phyloP scores from a whole-genome alignment of 2,329 filamentous ascomycete species.

The Rhytidhysteron rufulum region DNA sequence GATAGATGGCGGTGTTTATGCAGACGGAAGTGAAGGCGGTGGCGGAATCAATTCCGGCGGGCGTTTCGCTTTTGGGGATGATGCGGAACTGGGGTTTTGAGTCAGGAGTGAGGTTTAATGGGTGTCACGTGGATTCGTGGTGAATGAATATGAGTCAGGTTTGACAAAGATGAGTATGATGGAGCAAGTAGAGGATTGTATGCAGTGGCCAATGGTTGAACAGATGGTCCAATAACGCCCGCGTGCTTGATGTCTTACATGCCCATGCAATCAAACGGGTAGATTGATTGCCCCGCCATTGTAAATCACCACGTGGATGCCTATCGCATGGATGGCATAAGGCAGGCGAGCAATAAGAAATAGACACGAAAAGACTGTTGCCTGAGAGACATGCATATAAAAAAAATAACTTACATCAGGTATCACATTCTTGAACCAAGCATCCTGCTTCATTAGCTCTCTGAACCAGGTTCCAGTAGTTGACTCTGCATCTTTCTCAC shows the following conservation, averaged over 20 bases:
- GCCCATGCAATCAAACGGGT: no score
- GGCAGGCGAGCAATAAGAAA: conserved; percentile 1
- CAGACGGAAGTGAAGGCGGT: conserved; percentile 80
- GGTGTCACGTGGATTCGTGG: no score
- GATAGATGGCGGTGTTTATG: conserved; percentile 85
- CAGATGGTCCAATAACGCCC: no score
- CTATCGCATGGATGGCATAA: no score
- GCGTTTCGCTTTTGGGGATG: conserved; percentile 54
- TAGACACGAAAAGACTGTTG: conserved; percentile 2
- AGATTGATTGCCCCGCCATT: no score
- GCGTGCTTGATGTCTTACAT: no score
- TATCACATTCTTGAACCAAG: conserved; percentile 71
- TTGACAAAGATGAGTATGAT: no score
- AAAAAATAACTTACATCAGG: conserved; percentile 53
- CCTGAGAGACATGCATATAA: conserved; percentile 1
- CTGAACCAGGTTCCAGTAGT: conserved; percentile 59
- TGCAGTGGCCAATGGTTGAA: no score
- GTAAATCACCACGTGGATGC: no score
- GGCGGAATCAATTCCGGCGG: conserved; percentile 64
- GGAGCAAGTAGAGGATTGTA: no score
- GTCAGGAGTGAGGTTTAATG: no score
- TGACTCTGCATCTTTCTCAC: conserved; percentile 59
- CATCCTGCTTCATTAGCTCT: conserved; percentile 62
- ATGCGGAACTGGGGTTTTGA: conserved; percentile 53
- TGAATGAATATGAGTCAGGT: no score